Evolutionary conservation across 768 basidiomycete genomes (phyloP), one percentile per base, ranked within the genome.

Genomic region (Psilocybe sp.): DNA sequence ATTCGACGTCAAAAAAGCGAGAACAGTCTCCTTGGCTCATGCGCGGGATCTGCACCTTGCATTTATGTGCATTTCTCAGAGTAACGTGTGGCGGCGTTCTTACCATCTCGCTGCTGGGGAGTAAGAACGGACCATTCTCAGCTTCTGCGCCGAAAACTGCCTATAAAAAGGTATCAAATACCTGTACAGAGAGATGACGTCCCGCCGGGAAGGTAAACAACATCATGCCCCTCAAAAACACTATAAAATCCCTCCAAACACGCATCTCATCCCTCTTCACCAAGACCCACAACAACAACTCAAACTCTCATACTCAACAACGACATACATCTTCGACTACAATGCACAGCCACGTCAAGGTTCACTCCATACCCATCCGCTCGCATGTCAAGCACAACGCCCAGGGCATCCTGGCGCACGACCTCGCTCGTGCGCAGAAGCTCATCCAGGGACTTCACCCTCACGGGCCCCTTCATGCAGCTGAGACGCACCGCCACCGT

Each of bases 381-480:
- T 69, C 77, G 35, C 72, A 72, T 54, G 46, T 83, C 58, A 63
- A 61, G 52, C 53, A 66, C n/a, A 72, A 74, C 39, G 78, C 72
- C 14, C 71, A 64, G 57, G 70, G 78, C 32, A 69, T 84, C 54
- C 64, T 83, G 40, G 71, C 76, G 23, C 75, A 76, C 60, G 81
- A 84, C 63, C 67, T 70, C 52, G 71, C 72, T 40, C 76, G 83
- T 13, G 81, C 82, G 10, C 64, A 72, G 64, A 84, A 80, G 69
- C 55, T 84, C 55, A 58, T 81, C n/a, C 66, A 71, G 20, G 81
- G 80, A 18, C 35, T 78, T 37, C 76, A 79, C 47, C 75, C 80
- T 0, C 79, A 82, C 51, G 80, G 82, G 13, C 82, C 82, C 11
- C 46, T 47, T 11, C 67, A 69, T 5, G 65, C 69, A 52, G 57